Percentiles rank a stretch among this genome's conserved stretches.
These are phyloP conservation scores for Citeromyces matritensis DNA, from an alignment of 805 yeast species.

Conservation along the genomic window DNA sequence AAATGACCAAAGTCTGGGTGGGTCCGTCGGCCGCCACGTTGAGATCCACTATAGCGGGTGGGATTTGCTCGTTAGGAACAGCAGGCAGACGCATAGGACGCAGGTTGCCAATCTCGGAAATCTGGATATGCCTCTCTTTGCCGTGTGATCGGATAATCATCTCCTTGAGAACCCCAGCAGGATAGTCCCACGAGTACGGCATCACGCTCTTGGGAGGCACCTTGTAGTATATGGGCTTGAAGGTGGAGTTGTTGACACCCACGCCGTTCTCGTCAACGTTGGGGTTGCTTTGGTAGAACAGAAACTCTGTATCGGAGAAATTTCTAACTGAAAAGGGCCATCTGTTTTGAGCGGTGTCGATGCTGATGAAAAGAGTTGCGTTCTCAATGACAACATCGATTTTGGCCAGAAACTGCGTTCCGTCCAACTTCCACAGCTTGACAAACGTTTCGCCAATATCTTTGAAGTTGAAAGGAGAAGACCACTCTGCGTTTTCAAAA, in stretches of 20 bases:
- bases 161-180: constrained; percentile 79
- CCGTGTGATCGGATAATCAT: constrained; percentile 59
- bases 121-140: constrained; percentile 61
- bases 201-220: constrained; percentile 85
- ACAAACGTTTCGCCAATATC: constrained; percentile 75
- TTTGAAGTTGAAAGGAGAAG: constrained; percentile 74
- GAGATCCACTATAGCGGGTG: constrained; percentile 52
- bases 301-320: constrained; percentile 76
- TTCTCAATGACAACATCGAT: constrained; percentile 66
- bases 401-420: constrained; percentile 8
- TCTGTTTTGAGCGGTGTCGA: constrained; percentile 53
- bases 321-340: constrained; percentile 95
- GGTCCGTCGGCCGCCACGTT: constrained; percentile 97
- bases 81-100: constrained; percentile 71
- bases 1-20: constrained; percentile 71
- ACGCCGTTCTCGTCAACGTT: constrained; percentile 48
- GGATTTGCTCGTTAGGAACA: constrained; percentile 16
- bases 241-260: constrained; percentile 33
- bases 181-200: constrained; percentile 98
- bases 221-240: constrained; percentile 66
- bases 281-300: constrained; percentile 80
- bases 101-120: constrained; percentile 87
- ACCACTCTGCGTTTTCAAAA: constrained; percentile 56
- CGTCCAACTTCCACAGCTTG: constrained; percentile 46
- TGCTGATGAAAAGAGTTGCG: constrained; percentile 66